Conservation (phyloP, 2,329 filamentous ascomycete genomes). For the Emmonsia crescens region DNA sequence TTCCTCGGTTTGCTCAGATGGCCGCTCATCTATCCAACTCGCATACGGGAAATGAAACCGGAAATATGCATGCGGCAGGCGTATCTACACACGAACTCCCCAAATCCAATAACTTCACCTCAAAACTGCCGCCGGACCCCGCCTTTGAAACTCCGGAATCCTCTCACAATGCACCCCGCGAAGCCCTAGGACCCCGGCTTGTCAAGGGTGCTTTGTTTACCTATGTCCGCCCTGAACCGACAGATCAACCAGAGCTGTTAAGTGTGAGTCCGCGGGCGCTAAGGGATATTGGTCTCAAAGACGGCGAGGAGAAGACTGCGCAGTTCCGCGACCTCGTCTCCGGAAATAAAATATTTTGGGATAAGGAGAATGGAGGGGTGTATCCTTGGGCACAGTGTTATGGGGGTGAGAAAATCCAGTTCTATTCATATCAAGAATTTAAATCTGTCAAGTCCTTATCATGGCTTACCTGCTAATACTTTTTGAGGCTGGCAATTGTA, state of each 20-base stretch:
- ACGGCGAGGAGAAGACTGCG: conserved; percentile 56
- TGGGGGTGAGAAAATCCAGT: conserved; percentile 46
- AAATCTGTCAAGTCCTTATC: background rate
- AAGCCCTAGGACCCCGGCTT: conserved; percentile 65
- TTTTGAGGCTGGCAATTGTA: conserved; percentile 40
- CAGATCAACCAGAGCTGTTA: conserved; percentile 65
- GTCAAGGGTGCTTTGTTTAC: conserved; percentile 82
- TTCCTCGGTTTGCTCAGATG: conserved; percentile 9
- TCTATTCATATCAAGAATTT: background rate
- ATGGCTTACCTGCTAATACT: background rate
- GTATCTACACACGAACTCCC: conserved; percentile 42
- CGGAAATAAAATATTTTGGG: conserved; percentile 71
- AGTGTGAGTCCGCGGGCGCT: conserved; percentile 70
- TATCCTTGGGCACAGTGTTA: conserved; percentile 99
- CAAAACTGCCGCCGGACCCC: conserved; percentile 62
- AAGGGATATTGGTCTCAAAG: conserved; percentile 64
- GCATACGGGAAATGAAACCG: background rate
- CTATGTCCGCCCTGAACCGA: conserved; percentile 71
- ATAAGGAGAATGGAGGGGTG: conserved; percentile 61
- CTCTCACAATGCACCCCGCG: conserved; percentile 71
- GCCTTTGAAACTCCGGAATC: conserved; percentile 67
- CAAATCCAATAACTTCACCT: conserved; percentile 55
- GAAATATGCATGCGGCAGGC: conserved; percentile 10
- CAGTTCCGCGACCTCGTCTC: conserved; percentile 69
- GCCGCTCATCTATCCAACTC: conserved; percentile 10